Conservation (phyloP, 176 grass and related monocot species). For the Tuctoria greenei region DNA sequence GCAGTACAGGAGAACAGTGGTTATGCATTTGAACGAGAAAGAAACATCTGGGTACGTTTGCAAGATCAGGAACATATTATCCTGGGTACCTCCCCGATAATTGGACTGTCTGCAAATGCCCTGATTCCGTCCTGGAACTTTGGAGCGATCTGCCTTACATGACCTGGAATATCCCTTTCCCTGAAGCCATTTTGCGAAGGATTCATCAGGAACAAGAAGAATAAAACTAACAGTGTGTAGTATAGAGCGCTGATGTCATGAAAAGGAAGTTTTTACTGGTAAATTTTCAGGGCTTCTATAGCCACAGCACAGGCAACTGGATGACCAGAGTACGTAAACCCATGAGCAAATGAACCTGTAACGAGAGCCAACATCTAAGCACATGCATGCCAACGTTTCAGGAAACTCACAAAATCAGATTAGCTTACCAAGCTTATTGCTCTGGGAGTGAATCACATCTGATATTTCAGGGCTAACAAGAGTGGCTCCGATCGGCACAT, state of each 20-base stretch:
- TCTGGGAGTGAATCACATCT: constrained; percentile 88
- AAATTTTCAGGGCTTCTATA: constrained; percentile 86
- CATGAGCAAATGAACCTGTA: constrained; percentile 92
- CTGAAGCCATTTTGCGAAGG: constrained; percentile 43
- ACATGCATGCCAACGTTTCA: not conserved
- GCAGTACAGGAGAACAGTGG: not conserved
- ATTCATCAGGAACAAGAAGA: constrained; percentile 31
- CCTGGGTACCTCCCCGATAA: constrained; percentile 79
- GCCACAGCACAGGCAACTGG: constrained; percentile 88
- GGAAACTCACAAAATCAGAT: constrained; percentile 9
- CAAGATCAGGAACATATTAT: constrained; percentile 23
- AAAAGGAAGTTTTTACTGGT: constrained; percentile 45
- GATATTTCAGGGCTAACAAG: constrained; percentile 92
- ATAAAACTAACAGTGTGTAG: not conserved
- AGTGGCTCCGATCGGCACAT: constrained; percentile 83
- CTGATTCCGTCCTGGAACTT: constrained; percentile 79
- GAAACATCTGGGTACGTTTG: not conserved
- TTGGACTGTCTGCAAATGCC: constrained; percentile 73
- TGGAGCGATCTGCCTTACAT: constrained; percentile 64
- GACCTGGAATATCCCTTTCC: constrained; percentile 81
- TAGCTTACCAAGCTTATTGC: constrained; percentile 87
- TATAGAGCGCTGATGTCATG: not conserved
- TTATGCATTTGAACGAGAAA: constrained; percentile 5
- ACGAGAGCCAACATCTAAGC: constrained; percentile 11
- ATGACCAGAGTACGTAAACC: constrained; percentile 95